Percentiles rank a stretch among this genome's conserved stretches.
Evolutionary conservation across 768 basidiomycete genomes (phyloP).

Genomic region (Phylloporus arenicola): DNA sequence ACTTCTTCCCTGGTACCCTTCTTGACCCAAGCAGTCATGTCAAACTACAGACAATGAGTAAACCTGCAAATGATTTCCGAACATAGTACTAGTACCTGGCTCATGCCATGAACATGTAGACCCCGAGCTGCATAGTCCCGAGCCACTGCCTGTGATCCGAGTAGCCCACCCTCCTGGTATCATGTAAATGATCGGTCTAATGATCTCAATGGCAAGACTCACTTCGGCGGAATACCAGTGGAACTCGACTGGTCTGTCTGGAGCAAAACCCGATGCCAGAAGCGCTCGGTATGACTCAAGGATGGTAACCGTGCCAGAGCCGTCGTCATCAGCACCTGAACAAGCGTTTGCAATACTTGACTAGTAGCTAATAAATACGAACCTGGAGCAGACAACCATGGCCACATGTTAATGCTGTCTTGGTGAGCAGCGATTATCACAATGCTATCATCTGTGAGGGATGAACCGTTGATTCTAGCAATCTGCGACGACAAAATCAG

Average conservation of each 20-base stretch:
- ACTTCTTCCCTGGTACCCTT: constrained; percentile 70
- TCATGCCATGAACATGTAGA: constrained; percentile 26
- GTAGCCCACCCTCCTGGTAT: constrained; percentile 65
- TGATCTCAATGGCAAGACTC: constrained; percentile 3
- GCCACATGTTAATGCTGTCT: constrained; percentile 79
- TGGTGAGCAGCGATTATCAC: constrained; percentile 78
- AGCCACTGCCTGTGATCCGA: constrained; percentile 89
- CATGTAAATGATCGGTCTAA: neutral
- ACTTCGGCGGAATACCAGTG: constrained; percentile 47
- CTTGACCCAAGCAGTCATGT: constrained; percentile 96
- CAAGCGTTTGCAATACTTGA: neutral
- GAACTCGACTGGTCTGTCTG: constrained; percentile 41
- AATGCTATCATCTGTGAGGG: constrained; percentile 51
- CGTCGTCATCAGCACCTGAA: constrained; percentile 40
- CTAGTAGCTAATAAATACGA: constrained; percentile 3
- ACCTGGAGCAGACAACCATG: constrained; percentile 76
- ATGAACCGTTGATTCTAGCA: constrained; percentile 69
- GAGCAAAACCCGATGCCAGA: constrained; percentile 37
- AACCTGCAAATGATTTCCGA: neutral
- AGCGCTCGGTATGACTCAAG: constrained; percentile 42
- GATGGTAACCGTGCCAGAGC: constrained; percentile 42
- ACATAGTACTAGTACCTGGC: constrained; percentile 25
- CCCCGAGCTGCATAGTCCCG: constrained; percentile 51
- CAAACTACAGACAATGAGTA: constrained; percentile 53
- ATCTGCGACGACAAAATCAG: constrained; percentile 42